A percentile compares a stretch with the other conserved stretches of the same genome.
These are phyloP conservation scores for Xylariales sp. DNA, from an alignment of 2,329 filamentous ascomycete genomes.

Conservation along the genomic window DNA sequence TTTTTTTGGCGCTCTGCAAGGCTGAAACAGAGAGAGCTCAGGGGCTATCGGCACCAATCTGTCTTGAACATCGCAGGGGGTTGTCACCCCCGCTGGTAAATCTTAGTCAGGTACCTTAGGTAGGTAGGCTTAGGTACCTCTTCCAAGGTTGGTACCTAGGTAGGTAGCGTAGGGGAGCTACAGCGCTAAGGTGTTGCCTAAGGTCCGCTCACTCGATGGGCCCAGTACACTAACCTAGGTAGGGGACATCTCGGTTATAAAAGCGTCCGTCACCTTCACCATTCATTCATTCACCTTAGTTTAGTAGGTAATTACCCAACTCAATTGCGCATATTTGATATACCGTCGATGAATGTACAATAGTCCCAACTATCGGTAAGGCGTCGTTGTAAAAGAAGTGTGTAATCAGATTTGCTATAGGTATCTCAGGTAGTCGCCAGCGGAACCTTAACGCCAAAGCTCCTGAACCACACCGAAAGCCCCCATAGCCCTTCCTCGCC, in stretches of 20 bases:
- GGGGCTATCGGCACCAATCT: constrained; percentile 2
- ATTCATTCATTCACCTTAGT: background rate
- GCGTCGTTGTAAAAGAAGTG: constrained; percentile 2
- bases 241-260: too few species aligned
- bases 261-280: background rate
- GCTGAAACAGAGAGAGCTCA: constrained; percentile 33
- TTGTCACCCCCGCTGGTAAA: background rate
- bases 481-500: constrained; percentile 8
- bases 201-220: too few species aligned
- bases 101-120: too few species aligned
- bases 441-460: constrained; percentile 34
- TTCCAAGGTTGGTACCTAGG: too few species aligned
- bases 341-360: background rate
- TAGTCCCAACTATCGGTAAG: constrained; percentile 2
- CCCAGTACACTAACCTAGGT: too few species aligned
- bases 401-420: constrained; percentile 22
- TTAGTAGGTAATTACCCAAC: background rate
- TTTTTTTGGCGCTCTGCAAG: constrained; percentile 28
- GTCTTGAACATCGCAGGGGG: constrained; percentile 21
- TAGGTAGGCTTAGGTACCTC: background rate
- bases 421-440: constrained; percentile 30
- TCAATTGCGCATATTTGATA: background rate
- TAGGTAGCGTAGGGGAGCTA: too few species aligned
- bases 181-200: too few species aligned
- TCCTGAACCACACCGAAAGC: constrained; percentile 17